Evolutionary conservation across 176 grass and related monocot genomes (phyloP), one percentile per base, ranked within the genome.

Genomic region (Triticum monococcum): DNA sequence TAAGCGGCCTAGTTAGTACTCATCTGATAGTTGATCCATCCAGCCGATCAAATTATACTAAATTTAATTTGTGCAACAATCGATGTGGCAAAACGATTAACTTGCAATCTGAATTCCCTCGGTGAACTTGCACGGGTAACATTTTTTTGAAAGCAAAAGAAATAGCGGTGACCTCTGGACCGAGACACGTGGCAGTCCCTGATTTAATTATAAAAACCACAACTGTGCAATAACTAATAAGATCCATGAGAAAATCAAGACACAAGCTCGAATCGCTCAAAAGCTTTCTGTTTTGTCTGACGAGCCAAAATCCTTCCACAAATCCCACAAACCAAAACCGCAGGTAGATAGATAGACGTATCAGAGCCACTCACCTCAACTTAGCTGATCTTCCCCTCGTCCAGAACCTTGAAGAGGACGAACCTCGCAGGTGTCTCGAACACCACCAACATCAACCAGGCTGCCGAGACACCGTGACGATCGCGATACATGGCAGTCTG

Each of bases 391-490:
- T 97, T 97, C 10, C 90, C 90, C 89, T 97, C 89, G 33, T 95
- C 83, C 35, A 95, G 87, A 46, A 97, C 95, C 86, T 97, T 97
- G 75, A 97, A 97, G 13, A 97, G 90, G 52, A 92, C 92, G 70
- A 97, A 97, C 35, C 92, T 92, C 81, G 95, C 92, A 13, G 92
- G 92, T 4, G 95, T 97, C 73, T 94, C 95, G 68, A 97, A 97
- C 67, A 97, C 62, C 48, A 52, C 46, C 48, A 52, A 52, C 48
- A 17, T 5, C 4, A 13, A 13, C 43, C 43, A 52, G 48, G 48
- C 48, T 6, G 48, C 48, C 5, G 5, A 7, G 50, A 2, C 50
- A 54, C 16, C 50, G 18, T 1, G 16, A 46, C 13, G 46, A 48
- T 48, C 12, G 45, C 12, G 12, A 54, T 54, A 54, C 50, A 1